These are phyloP conservation scores for Neurospora sp. DNA, from an alignment of 495 filamentous ascomycete species.

Conservation along the genomic window DNA sequence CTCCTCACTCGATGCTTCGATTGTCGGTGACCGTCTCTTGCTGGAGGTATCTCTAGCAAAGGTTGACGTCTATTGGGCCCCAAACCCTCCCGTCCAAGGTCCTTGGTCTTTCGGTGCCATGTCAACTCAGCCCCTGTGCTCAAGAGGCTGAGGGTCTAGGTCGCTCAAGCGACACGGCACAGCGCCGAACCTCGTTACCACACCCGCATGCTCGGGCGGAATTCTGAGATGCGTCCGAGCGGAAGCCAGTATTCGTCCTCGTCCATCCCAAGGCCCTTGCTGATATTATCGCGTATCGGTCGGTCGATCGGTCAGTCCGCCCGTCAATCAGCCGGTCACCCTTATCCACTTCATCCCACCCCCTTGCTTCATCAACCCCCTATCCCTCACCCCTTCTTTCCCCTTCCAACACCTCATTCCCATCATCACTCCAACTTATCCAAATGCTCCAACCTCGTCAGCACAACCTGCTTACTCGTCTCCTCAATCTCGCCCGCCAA, in stretches of 20 bases:
- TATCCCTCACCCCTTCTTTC: not conserved
- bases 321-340: not conserved
- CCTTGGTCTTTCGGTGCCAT: not conserved
- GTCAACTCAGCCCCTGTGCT: not conserved
- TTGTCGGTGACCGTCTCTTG: not conserved
- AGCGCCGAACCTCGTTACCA: not conserved
- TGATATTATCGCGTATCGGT: not conserved
- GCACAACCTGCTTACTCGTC: constrained; percentile 93
- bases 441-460: constrained; percentile 87
- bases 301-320: not conserved
- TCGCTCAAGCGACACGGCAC: not conserved
- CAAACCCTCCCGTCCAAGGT: not conserved
- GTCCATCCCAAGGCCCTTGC: not conserved
- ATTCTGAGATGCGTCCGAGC: not conserved
- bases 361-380: not conserved
- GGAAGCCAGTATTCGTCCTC: not conserved
- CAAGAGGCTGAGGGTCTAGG: not conserved
- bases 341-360: not conserved
- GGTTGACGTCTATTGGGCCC: not conserved
- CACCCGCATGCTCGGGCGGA: not conserved
- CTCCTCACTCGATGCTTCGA: not conserved
- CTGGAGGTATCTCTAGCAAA: not conserved
- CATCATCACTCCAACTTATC: constrained; percentile 78
- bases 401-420: not conserved
- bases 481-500: constrained; percentile 97